These are phyloP conservation scores for Penicillium decumbens DNA, from an alignment of 2,329 filamentous ascomycete species.

Conservation along the genomic window DNA sequence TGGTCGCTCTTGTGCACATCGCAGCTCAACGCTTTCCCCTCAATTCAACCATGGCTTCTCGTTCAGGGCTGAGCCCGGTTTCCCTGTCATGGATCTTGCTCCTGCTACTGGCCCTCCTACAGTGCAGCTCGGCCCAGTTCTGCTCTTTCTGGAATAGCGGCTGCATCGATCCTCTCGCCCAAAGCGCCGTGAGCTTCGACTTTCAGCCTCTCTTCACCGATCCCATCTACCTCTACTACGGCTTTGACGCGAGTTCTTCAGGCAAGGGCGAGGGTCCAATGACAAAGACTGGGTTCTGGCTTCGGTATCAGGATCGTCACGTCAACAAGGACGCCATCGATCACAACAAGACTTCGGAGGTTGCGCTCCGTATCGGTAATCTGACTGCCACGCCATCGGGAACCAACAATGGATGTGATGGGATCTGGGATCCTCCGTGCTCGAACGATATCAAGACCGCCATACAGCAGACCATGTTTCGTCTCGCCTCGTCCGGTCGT, in stretches of 20 bases:
- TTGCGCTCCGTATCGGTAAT: constrained; percentile 37
- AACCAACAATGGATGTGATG: constrained; percentile 36
- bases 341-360: constrained; percentile 35
- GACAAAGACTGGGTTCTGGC: constrained; percentile 37
- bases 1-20: constrained; percentile 20
- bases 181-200: constrained; percentile 32
- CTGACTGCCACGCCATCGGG: constrained; percentile 34
- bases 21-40: background rate
- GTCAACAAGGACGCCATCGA: constrained; percentile 27
- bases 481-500: constrained; percentile 23
- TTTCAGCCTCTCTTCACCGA: constrained; percentile 35
- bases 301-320: constrained; percentile 29
- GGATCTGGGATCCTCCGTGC: constrained; percentile 34
- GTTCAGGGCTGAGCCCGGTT: constrained; percentile 8
- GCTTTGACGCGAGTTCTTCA: constrained; percentile 31
- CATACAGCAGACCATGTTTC: constrained; percentile 27
- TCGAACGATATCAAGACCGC: constrained; percentile 29
- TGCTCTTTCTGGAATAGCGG: constrained; percentile 35
- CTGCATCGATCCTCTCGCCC: constrained; percentile 38
- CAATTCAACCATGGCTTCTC: constrained; percentile 19
- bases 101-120: constrained; percentile 19
- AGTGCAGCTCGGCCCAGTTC: constrained; percentile 26
- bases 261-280: constrained; percentile 33
- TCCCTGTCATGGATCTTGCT: constrained; percentile 18
- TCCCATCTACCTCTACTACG: constrained; percentile 34